A percentile compares a stretch with the other conserved stretches of the same genome.
These are phyloP conservation scores for Gymnopilus dilepis DNA, from an alignment of 768 basidiomycete species.

Conservation along the genomic window DNA sequence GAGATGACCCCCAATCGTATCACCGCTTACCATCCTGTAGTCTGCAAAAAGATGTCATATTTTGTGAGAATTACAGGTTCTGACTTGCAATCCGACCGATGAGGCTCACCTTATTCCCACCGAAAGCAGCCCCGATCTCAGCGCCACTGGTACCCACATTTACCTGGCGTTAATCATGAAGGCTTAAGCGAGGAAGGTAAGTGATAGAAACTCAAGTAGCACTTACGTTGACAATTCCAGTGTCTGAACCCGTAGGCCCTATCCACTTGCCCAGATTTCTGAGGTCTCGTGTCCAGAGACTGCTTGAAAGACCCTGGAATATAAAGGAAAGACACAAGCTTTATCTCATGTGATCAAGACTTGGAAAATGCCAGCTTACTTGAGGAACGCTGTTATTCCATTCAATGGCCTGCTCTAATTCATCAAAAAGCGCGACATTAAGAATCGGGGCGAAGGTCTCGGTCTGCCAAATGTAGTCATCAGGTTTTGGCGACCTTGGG, in stretches of 20 bases:
- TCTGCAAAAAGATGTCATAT: conserved; percentile 46
- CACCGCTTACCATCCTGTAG: conserved; percentile 76
- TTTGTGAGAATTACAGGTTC: background rate
- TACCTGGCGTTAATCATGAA: conserved; percentile 41
- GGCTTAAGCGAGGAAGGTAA: conserved; percentile 20
- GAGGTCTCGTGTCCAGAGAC: conserved; percentile 88
- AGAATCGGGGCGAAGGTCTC: conserved; percentile 92
- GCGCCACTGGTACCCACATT: conserved; percentile 67
- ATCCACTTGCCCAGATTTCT: conserved; percentile 91
- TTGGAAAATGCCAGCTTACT: conserved; percentile 35
- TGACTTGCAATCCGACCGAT: conserved; percentile 8
- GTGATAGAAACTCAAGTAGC: conserved; percentile 12
- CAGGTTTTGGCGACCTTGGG: conserved; percentile 59
- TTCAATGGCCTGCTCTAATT: conserved; percentile 83
- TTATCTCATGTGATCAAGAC: conserved; percentile 16
- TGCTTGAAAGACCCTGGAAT: conserved; percentile 80
- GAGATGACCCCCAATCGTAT: conserved; percentile 10
- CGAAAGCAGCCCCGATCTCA: conserved; percentile 83
- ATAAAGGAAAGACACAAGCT: conserved; percentile 9
- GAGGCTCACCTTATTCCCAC: conserved; percentile 83
- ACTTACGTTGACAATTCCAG: conserved; percentile 91
- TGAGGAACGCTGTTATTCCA: conserved; percentile 93
- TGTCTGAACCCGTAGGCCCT: conserved; percentile 86
- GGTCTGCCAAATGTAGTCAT: conserved; percentile 70
- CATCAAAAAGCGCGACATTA: conserved; percentile 85